Conservation (phyloP, 345 rosid genomes). For the Populus nigra region DNA sequence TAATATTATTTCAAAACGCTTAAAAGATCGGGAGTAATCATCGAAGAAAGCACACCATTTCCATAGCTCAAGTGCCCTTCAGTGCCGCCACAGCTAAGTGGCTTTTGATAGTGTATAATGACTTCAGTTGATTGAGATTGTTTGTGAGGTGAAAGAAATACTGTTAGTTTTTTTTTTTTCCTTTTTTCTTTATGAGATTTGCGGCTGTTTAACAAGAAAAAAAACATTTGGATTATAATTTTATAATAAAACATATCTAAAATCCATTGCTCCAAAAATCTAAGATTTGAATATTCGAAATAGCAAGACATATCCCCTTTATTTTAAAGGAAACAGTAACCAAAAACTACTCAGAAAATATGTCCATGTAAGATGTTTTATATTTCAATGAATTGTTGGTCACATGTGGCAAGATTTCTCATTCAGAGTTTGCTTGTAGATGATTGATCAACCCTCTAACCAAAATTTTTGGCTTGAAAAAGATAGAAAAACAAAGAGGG, state of each 20-base stretch:
- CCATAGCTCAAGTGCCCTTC: not conserved
- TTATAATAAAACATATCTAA: too few species aligned
- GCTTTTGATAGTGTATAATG: not conserved
- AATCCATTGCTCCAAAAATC: too few species aligned
- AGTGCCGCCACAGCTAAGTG: too few species aligned
- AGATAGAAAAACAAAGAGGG: too few species aligned
- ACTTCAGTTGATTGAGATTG: not conserved
- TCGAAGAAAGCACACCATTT: not conserved
- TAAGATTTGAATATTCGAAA: not conserved
- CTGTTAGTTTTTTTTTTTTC: not conserved
- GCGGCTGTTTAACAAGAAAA: not conserved
- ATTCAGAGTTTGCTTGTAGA: not conserved
- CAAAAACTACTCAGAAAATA: too few species aligned
- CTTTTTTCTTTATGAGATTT: not conserved
- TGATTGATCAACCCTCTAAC: too few species aligned
- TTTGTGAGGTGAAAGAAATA: not conserved
- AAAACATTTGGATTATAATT: too few species aligned
- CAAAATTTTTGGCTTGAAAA: too few species aligned
- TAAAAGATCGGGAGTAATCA: not conserved
- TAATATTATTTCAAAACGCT: too few species aligned
- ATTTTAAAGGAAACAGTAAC: too few species aligned
- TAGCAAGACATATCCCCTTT: too few species aligned
- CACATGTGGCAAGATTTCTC: too few species aligned
- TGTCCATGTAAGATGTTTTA: not conserved
- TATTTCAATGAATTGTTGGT: not conserved